Conservation (phyloP, 129 eudicot species). For the Helichrysum umbraculigerum region DNA sequence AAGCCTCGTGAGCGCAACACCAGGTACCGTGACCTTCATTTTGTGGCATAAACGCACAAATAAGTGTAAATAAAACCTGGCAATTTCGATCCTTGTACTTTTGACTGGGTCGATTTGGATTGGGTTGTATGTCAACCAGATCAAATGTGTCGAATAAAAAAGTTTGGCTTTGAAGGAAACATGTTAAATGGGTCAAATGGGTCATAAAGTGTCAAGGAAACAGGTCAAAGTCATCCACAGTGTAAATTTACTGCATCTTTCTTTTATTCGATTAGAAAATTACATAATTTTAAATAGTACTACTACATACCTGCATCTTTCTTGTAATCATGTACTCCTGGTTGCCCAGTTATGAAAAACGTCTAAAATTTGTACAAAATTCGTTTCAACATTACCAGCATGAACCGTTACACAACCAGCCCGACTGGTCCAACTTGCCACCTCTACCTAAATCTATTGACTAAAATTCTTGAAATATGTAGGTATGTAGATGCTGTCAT, state of each 20-base stretch:
- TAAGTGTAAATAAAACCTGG: not conserved
- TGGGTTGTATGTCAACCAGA: not conserved
- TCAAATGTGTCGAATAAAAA: not conserved
- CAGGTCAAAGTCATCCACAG: not conserved
- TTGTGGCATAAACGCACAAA: not conserved
- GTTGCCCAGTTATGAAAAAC: no score
- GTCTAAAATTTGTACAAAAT: no score
- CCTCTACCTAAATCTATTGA: not conserved
- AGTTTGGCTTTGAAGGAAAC: not conserved
- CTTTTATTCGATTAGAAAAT: no score
- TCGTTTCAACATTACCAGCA: not conserved
- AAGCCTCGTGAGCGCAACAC: conserved; percentile 76
- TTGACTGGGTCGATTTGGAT: not conserved
- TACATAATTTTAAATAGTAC: not conserved
- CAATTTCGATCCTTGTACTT: not conserved
- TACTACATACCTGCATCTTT: no score
- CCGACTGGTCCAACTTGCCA: not conserved
- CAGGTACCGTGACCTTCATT: conserved; percentile 28
- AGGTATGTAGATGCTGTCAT: conserved; percentile 81
- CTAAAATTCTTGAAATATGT: not conserved
- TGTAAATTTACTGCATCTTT: no score
- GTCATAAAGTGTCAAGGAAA: not conserved
- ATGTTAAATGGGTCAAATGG: not conserved
- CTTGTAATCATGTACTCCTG: not conserved
- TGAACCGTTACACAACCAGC: not conserved